A percentile compares a stretch with the other conserved stretches of the same genome.
Conservation (phyloP, 2,329 filamentous ascomycete genomes). For the Teratosphaeria epicoccoides region DNA sequence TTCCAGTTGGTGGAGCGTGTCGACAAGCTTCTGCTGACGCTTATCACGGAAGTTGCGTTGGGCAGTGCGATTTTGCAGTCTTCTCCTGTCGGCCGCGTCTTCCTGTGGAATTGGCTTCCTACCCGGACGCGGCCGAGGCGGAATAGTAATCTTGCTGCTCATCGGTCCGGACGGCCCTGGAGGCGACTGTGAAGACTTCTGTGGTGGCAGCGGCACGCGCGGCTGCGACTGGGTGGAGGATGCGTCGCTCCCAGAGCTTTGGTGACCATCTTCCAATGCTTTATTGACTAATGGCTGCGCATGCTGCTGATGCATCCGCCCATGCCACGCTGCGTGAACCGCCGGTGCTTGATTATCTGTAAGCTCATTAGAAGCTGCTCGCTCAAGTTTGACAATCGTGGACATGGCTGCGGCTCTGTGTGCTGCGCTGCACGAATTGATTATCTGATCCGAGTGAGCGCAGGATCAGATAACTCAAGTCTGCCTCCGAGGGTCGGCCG, state of each 20-base stretch:
- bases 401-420: background rate
- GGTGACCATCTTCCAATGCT: background rate
- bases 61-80: slow-evolving; percentile 86
- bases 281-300: background rate
- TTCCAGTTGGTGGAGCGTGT: slow-evolving; percentile 8
- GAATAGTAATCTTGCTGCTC: slow-evolving; percentile 28
- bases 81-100: slow-evolving; percentile 83
- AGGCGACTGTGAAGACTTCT: background rate
- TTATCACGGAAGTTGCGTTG: slow-evolving; percentile 85
- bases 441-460: background rate
- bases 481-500: background rate
- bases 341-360: background rate
- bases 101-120: slow-evolving; percentile 71
- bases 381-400: background rate
- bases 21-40: slow-evolving; percentile 72
- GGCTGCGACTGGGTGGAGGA: background rate
- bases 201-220: slow-evolving; percentile 1
- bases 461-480: background rate
- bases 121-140: slow-evolving; percentile 52
- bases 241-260: background rate
- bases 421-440: background rate
- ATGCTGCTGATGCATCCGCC: background rate
- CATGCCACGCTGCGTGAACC: background rate
- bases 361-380: background rate
- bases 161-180: slow-evolving; percentile 25